Percentiles rank a stretch among this genome's conserved stretches.
Evolutionary conservation across 305 asterid genomes (phyloP).

Genomic region (Fraxinus latifolia): DNA sequence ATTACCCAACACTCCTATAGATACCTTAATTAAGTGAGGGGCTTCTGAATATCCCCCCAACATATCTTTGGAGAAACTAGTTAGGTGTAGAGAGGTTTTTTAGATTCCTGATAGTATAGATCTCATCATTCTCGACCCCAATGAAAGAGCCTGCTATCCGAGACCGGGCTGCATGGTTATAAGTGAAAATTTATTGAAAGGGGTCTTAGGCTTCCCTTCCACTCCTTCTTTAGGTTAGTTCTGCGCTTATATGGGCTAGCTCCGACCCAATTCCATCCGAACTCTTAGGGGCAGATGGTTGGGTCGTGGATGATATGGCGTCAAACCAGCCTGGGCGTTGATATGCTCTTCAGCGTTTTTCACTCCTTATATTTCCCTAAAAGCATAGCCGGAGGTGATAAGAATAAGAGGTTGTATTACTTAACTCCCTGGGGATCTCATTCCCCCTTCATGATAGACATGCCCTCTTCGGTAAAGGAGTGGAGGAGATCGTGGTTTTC

Average conservation of each 20-base stretch:
- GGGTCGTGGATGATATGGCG: not conserved
- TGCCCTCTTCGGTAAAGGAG: not conserved
- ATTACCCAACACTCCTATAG: too few relatives aligned
- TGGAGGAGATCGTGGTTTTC: not conserved
- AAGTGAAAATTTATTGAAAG: not conserved
- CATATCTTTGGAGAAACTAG: too few relatives aligned
- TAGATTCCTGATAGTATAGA: not conserved
- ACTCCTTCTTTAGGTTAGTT: not conserved
- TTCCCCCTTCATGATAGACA: not conserved
- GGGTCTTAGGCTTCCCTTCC: not conserved
- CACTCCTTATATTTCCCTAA: not conserved
- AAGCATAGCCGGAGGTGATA: not conserved
- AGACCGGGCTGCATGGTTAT: not conserved
- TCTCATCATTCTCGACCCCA: not conserved
- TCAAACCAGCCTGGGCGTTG: not conserved
- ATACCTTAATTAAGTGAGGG: too few relatives aligned
- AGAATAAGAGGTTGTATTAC: not conserved
- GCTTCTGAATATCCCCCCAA: too few relatives aligned
- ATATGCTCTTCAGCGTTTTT: not conserved
- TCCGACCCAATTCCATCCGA: not conserved
- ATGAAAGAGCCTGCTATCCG: not conserved
- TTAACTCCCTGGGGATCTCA: not conserved
- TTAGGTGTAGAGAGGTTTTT: too few relatives aligned
- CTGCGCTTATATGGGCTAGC: not conserved
- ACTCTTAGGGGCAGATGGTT: not conserved